Base-by-base conservation (phyloP, 2,329 filamentous ascomycete species). In the Colletotrichum tropicicola region DNA sequence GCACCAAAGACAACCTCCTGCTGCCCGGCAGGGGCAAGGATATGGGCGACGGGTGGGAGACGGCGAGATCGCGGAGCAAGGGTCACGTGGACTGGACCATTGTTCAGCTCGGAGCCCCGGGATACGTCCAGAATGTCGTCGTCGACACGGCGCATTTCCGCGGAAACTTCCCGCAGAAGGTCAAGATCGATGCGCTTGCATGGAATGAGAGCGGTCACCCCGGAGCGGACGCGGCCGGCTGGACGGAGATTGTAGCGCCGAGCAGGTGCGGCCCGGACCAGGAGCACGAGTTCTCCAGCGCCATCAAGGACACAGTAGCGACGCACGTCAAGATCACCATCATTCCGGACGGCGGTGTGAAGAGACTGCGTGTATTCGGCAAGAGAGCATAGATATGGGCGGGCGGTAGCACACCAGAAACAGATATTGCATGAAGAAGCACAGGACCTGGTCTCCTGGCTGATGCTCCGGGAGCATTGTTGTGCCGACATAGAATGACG, bases 11-110 rank as follows among this genome's bases (percentile, higher is more conserved):
- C 74, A 94, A 95, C 78, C 81, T 95, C 32, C 84, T 94, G n/a
- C 82, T 94, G 4, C 92, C 92, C 0, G 92, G 91, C 3, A 85
- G 92, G 25, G 92, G 92, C 43, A 89, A 90, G 75, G 91, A 96
- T 78, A 96, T 96, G 92, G 91, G 92, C 53, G 92, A 95, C 75
- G 93, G 92, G 7, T 96, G 93, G 92, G 92, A 96, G 79, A 96
- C 92, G 59, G 88, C 90, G 69, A 85, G 92, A 57, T 93, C 91
- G 35, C 82, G 93, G 52, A 88, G 84, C 53, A 89, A 87, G 75
- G 88, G 83, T 45, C 92, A 96, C 76, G 80, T 92, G 19, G 92
- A 96, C 77, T 96, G 93, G 92, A 84, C 89, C n/a, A 88, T 95
- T 69, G 87, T 96, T 68, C 86, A 87, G 49, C 85, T 96, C 19